Evolutionary conservation across 345 rosid species (phyloP), one percentile per base, ranked within the genome.

Genomic region (Arabis hirsuta): DNA sequence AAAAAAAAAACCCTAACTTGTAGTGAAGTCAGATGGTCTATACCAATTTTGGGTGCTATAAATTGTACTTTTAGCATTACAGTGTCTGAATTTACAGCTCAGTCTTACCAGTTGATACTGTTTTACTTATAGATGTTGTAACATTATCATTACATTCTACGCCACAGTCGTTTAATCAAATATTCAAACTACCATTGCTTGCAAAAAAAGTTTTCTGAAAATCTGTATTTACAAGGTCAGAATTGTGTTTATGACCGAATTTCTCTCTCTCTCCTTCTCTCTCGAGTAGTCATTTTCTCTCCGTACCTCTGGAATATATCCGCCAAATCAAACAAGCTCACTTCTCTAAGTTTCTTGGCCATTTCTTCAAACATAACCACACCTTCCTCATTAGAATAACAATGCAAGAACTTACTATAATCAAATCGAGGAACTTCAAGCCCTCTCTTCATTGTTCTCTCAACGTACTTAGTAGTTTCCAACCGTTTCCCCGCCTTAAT

Each of bases 281-380:
- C 92, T 50, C 96, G 65, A 7, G 97, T 88, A 29, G 94, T 82
- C 98, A 93, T 93, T 77, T 90, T 93, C 83, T 86, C 82, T 2
- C 94, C 96, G 73, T 82, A 87, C 69, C 97, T 86, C 68, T 83
- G 73, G 9, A 90, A 82, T 76, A 93, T 85, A 62, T 90, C 97
- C 1, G 94, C 97, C 84, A 93, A 79, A 86, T 93, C 97, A 62
- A 86, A 74, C 82, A 83, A 67, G 9, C 90, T 86, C 24, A 71
- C 87, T 78, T 85, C 87, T 74, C 87, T 86, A 46, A 88, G 71
- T 77, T 87, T 87, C 83, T 88, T 84, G 2, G 79, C 77, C 32
- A 84, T 84, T 73, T 86, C 89, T 71, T 84, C 82, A 72, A 90
- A 93, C 89, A 93, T 86, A 5, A 80, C 67, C 20, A 73, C 86